phyloP scores from a whole-genome alignment of 768 basidiomycete species.

The Boletus rubescentipes region DNA sequence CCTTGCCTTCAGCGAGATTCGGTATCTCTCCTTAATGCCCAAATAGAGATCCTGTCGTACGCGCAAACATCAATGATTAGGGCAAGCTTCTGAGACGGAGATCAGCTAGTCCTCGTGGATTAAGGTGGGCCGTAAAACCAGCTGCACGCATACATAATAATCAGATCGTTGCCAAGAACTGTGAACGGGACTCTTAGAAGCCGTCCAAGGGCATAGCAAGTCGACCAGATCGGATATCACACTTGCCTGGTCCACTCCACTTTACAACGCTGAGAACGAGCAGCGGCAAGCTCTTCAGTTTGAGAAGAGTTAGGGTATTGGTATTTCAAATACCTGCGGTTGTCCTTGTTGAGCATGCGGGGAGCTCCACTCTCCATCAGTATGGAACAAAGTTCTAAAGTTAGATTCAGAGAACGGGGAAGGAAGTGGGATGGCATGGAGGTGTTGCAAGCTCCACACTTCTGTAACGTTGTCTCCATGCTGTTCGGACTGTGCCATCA shows the following conservation, averaged over 20 bases:
- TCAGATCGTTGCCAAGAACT: not conserved
- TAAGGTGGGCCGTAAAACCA: slow-evolving; percentile 28
- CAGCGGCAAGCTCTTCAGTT: not conserved
- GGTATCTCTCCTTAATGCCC: slow-evolving; percentile 5
- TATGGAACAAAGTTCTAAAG: slow-evolving; percentile 15
- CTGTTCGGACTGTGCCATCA: slow-evolving; percentile 5
- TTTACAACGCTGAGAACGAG: not conserved
- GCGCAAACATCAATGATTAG: slow-evolving; percentile 14
- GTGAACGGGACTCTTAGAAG: not conserved
- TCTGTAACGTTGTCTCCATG: slow-evolving; percentile 28
- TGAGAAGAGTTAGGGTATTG: slow-evolving; percentile 29
- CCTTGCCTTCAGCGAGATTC: slow-evolving; percentile 4
- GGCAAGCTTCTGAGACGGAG: slow-evolving; percentile 19
- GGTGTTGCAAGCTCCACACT: slow-evolving; percentile 15
- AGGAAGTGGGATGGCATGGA: slow-evolving; percentile 3
- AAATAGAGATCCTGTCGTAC: slow-evolving; percentile 8
- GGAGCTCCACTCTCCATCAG: not conserved
- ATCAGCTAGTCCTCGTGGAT: slow-evolving; percentile 28
- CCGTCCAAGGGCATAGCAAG: not conserved
- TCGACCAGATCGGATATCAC: not conserved
- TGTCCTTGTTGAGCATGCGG: slow-evolving; percentile 8
- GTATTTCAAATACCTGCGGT: slow-evolving; percentile 30
- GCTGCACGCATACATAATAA: slow-evolving; percentile 20
- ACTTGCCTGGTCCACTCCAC: not conserved
- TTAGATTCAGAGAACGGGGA: not conserved